Conservation (phyloP, 2,329 filamentous ascomycete genomes). For the Thelonectria olida region DNA sequence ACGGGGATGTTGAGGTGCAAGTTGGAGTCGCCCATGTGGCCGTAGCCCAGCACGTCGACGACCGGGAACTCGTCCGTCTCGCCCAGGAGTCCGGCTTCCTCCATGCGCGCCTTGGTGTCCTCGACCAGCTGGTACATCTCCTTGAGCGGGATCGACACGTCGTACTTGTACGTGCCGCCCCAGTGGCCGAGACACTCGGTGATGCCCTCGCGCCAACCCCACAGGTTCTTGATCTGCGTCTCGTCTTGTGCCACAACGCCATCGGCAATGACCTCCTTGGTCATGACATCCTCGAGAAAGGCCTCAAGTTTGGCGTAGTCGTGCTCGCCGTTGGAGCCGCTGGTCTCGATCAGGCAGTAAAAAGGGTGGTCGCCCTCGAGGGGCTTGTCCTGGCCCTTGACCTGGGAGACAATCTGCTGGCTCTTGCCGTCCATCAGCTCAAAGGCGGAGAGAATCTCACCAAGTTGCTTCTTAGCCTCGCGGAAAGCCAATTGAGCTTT, state of each 20-base stretch:
- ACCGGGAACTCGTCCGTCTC: slow-evolving; percentile 81
- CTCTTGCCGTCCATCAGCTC: slow-evolving; percentile 93
- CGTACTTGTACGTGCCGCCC: slow-evolving; percentile 98
- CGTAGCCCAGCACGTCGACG: slow-evolving; percentile 92
- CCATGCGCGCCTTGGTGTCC: slow-evolving; percentile 79
- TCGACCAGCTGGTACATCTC: slow-evolving; percentile 92
- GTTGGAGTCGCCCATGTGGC: slow-evolving; percentile 98
- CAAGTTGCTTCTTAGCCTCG: slow-evolving; percentile 88
- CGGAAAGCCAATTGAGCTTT: slow-evolving; percentile 87
- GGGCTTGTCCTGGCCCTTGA: slow-evolving; percentile 80
- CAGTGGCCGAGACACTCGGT: slow-evolving; percentile 88
- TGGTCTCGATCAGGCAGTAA: slow-evolving; percentile 97
- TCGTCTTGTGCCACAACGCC: slow-evolving; percentile 94
- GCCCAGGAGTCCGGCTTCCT: slow-evolving; percentile 78
- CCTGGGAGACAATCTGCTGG: slow-evolving; percentile 78
- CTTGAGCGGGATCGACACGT: slow-evolving; percentile 89
- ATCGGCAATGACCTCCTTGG: slow-evolving; percentile 84
- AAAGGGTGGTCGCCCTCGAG: slow-evolving; percentile 88
- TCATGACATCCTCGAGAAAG: slow-evolving; percentile 93
- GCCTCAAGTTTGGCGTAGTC: slow-evolving; percentile 89
- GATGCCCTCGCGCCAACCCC: slow-evolving; percentile 94
- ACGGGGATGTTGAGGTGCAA: slow-evolving; percentile 91
- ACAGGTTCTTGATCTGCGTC: slow-evolving; percentile 85
- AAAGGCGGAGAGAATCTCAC: slow-evolving; percentile 96
- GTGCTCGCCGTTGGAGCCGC: slow-evolving; percentile 92